A percentile compares a stretch with the other conserved stretches of the same genome.
phyloP scores from a whole-genome alignment of 176 grass and related monocot genomes.

The Puya raimondii region DNA sequence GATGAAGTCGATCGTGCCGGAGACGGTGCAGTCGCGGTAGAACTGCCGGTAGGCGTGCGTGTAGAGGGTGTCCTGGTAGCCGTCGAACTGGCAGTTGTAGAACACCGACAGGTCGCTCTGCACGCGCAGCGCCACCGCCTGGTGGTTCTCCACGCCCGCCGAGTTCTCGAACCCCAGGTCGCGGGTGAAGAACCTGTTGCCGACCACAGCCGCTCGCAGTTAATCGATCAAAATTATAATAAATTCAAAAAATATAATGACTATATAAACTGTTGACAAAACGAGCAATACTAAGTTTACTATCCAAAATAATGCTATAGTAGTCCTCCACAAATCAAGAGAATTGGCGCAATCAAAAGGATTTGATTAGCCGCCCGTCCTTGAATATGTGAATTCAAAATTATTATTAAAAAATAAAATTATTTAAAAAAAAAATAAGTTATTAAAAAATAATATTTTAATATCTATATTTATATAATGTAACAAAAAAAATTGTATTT shows the following conservation, averaged over 20 bases:
- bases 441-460: too few relatives aligned
- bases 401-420: too few relatives aligned
- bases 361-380: too few relatives aligned
- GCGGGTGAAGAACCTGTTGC: conserved; percentile 58
- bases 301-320: too few relatives aligned
- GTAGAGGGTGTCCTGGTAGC: conserved; percentile 81
- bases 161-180: conserved; percentile 60
- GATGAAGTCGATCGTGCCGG: conserved; percentile 86
- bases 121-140: conserved; percentile 64
- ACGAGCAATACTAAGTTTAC: too few relatives aligned
- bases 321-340: too few relatives aligned
- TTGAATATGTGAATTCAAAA: too few relatives aligned
- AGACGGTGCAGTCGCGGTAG: conserved; percentile 59
- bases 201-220: conserved; percentile 30
- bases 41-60: conserved; percentile 57
- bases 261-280: too few relatives aligned
- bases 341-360: too few relatives aligned
- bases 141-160: conserved; percentile 54
- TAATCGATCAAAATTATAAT: background rate
- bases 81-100: conserved; percentile 50
- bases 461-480: too few relatives aligned
- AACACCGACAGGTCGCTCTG: conserved; percentile 62
- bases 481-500: too few relatives aligned
- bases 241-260: background rate
- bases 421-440: too few relatives aligned